Evolutionary conservation across 495 filamentous ascomycete species (phyloP), one percentile per base, ranked within the genome.

Genomic region (Daldinia decipiens): DNA sequence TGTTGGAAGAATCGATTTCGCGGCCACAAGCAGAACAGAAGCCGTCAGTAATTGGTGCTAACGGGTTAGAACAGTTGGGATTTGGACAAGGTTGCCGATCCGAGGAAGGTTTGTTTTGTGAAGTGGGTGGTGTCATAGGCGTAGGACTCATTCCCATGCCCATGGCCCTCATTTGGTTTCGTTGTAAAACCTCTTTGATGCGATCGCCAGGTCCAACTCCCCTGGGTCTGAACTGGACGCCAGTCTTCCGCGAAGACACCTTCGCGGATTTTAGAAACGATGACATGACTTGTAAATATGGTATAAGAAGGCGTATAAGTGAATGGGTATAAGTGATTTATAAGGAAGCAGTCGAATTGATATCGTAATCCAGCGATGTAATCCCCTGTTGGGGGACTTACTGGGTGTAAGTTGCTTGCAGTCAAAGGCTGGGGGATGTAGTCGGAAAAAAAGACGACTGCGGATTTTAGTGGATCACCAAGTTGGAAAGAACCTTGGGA

Each of bases 21-120:
- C 87, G 88, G 84, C 94, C 94, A 82, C 95, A 99, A 39, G 85
- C 89, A 32, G 86, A 84, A 82, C 95, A 99, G 52, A 92, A 89
- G 43, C 86, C 86, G 59, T 86, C 83, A 2, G 78, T 73, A 61
- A 87, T 76, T 38, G 75, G 75, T 24, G 75, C 75, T 13, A 60
- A 65, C 9, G 75, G 75, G 31, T 77, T 77, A 11, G 75, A 68
- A 67, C 75, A 77, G 19, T 62, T 40, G n/a, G 73, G 68, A 40
- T 75, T 77, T 1, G 75, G 75, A 70, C 75, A 77, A 36, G 67
- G 59, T 8, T 63, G 38, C 9, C 67, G 59, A 55, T 74, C 73
- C 24, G 70, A 72, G 19, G 72, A 57, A 9, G 58, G 24, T 12
- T 65, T 54, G 6, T 59, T 65, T 12, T 62, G 19, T 17, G 63